phyloP scores from a whole-genome alignment of 371 early-diverging fungal genomes.

The Chytridium lagenaria region DNA sequence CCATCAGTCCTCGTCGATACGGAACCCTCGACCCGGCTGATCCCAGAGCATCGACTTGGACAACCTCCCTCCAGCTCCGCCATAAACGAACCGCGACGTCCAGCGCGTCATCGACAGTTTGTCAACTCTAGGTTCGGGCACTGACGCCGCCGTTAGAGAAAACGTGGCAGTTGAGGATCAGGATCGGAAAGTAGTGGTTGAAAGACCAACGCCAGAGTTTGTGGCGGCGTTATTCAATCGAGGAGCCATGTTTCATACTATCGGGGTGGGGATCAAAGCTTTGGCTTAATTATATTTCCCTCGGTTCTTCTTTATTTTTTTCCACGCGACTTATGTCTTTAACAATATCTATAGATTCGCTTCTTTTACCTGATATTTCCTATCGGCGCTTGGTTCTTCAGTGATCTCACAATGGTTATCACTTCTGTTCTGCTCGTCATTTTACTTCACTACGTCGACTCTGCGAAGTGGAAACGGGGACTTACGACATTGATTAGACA shows the following conservation, averaged over 20 bases:
- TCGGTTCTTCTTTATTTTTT: neutral
- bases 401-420: neutral
- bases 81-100: neutral
- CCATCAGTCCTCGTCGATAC: no score
- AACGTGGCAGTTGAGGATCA: neutral
- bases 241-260: constrained; percentile 5
- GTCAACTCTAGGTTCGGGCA: neutral
- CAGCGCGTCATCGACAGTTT: neutral
- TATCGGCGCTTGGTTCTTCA: neutral
- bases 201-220: neutral
- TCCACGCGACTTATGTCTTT: no score
- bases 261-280: neutral
- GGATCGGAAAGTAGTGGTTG: neutral
- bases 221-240: constrained; percentile 2
- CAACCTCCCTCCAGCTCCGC: neutral
- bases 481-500: no score
- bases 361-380: constrained; percentile 7
- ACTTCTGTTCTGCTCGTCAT: neutral
- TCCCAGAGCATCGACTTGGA: no score
- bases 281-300: neutral
- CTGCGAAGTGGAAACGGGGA: no score
- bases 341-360: no score
- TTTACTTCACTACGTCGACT: neutral
- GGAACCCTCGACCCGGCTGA: no score
- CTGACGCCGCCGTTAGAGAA: neutral